Conservation (phyloP, 202 grass and related monocot species). For the Panicum virgatum region DNA sequence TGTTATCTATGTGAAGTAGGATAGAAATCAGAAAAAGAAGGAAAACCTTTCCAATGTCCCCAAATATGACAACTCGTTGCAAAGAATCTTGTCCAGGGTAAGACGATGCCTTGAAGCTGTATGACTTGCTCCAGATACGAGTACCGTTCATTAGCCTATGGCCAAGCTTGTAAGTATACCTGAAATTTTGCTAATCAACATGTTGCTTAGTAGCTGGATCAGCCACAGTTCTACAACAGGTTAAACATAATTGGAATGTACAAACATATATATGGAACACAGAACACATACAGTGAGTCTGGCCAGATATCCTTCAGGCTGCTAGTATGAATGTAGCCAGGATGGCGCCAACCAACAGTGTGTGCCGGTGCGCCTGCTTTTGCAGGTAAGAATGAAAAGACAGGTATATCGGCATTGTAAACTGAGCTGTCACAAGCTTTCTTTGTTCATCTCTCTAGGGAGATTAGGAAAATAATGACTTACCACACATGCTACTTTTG, state of each 20-base stretch:
- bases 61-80: constrained; percentile 82
- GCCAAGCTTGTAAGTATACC: constrained; percentile 83
- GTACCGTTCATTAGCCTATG: constrained; percentile 66
- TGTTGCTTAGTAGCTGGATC: neutral
- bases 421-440: neutral
- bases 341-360: constrained; percentile 76
- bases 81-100: constrained; percentile 86
- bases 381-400: neutral
- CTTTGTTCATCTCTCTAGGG: neutral
- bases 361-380: constrained; percentile 47
- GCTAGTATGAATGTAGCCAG: constrained; percentile 90
- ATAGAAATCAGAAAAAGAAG: constrained; percentile 3
- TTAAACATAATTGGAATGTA: neutral
- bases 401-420: neutral
- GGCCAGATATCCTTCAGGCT: constrained; percentile 87
- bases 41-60: constrained; percentile 85
- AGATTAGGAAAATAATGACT: neutral
- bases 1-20: neutral
- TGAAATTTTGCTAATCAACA: constrained; percentile 31
- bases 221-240: neutral
- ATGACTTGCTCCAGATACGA: constrained; percentile 71
- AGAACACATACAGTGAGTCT: constrained; percentile 23
- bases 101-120: constrained; percentile 80
- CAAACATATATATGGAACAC: constrained; percentile 5
- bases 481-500: constrained; percentile 89